A percentile compares a stretch with the other conserved stretches of the same genome.
Conservation (phyloP, 805 yeast genomes). For the Saturnispora halmiae region DNA sequence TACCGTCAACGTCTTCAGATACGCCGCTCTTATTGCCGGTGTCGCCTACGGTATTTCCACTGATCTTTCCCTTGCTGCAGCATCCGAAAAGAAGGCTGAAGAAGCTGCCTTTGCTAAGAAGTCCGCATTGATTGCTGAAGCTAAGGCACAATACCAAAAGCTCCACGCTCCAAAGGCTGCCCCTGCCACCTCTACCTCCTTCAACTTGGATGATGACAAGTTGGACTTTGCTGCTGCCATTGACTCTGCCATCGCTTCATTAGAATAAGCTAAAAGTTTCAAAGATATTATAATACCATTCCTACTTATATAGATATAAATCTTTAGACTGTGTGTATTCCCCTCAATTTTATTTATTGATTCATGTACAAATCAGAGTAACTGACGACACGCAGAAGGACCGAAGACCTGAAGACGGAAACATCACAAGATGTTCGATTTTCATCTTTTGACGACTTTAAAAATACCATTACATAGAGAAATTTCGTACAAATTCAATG, state of each 20-base stretch:
- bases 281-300: neutral
- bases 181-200: conserved; percentile 35
- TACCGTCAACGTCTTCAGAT: conserved; percentile 65
- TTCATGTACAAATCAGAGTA: no score
- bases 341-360: neutral
- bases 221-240: conserved; percentile 72
- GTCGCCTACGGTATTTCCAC: conserved; percentile 81
- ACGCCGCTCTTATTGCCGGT: conserved; percentile 85
- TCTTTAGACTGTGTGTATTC: neutral
- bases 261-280: neutral
- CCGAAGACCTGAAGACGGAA: no score
- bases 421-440: no score
- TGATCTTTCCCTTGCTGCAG: conserved; percentile 57
- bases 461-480: no score
- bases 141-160: conserved; percentile 81
- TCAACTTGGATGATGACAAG: conserved; percentile 82
- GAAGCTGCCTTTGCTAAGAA: conserved; percentile 51
- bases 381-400: no score
- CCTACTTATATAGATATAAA: no score
- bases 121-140: conserved; percentile 72
- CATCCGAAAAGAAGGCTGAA: conserved; percentile 51
- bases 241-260: conserved; percentile 36
- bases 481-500: no score
- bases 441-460: no score
- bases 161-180: conserved; percentile 39